Percentiles rank a stretch among this genome's conserved stretches.
These are phyloP conservation scores for Cydonia oblonga DNA, from an alignment of 331 rosid species.

Conservation along the genomic window DNA sequence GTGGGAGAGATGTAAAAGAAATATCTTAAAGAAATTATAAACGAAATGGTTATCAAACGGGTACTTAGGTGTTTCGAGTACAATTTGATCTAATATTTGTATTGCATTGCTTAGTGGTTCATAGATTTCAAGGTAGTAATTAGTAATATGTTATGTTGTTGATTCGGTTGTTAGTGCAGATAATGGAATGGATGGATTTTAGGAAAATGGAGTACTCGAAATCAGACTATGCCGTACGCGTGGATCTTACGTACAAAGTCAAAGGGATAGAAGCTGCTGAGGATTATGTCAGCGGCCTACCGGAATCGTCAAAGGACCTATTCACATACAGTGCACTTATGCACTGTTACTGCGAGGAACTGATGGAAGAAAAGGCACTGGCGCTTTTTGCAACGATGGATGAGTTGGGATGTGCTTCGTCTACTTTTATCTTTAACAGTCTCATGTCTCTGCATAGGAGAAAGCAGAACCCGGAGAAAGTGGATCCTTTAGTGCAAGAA, in stretches of 20 bases:
- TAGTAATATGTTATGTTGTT: not conserved
- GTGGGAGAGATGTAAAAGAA: too few species aligned
- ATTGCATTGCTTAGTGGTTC: not conserved
- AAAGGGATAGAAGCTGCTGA: slow-evolving; percentile 63
- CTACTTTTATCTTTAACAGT: slow-evolving; percentile 37
- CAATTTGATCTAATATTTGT: not conserved
- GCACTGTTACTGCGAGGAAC: slow-evolving; percentile 56
- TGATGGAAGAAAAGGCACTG: slow-evolving; percentile 50
- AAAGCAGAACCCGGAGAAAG: slow-evolving; percentile 45
- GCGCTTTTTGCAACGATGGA: slow-evolving; percentile 41
- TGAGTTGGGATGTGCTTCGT: slow-evolving; percentile 27
- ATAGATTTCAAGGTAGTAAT: not conserved
- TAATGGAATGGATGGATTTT: slow-evolving; percentile 81
- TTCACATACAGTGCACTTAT: slow-evolving; percentile 57
- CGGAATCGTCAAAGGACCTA: slow-evolving; percentile 35
- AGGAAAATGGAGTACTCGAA: slow-evolving; percentile 35
- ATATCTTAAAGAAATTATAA: too few species aligned
- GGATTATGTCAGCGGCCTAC: slow-evolving; percentile 37
- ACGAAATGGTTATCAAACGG: too few species aligned
- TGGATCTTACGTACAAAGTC: slow-evolving; percentile 56
- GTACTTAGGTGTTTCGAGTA: not conserved
- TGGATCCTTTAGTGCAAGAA: slow-evolving; percentile 28
- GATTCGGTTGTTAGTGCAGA: slow-evolving; percentile 23
- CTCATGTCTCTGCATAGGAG: slow-evolving; percentile 60
- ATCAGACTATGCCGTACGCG: slow-evolving; percentile 35